Base-by-base conservation (phyloP, 148 eudicot species). In the Rhododendron mucronatum region DNA sequence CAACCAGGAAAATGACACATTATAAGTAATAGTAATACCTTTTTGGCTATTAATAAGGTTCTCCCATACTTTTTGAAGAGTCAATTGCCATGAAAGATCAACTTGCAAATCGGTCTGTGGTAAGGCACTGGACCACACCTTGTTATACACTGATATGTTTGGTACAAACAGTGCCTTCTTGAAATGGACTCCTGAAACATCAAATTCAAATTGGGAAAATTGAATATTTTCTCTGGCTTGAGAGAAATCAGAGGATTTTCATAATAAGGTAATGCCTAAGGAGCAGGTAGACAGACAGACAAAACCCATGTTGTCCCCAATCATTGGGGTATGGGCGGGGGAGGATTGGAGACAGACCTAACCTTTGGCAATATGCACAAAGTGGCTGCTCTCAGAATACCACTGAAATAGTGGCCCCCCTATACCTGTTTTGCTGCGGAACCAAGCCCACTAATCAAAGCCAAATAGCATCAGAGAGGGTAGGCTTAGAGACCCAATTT, bases 81-180 rank as follows among this genome's bases (percentile, higher is more conserved):
- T 90, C 87, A 93, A 78, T 91, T 97, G 99, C 96, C 96, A 97
- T 84, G 99, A 97, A 53, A 93, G 82, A 90, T 95, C 98, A 83
- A 95, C 98, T 89, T 90, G 91, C 61, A 90, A 78, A 84, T 93
- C 93, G 3, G 89, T 78, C 39, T 90, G 88, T 84, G 98, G 92
- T 48, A 85, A 81, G 78, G 85, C 88, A 74, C 85, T 89, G 71
- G 94, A 88, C 39, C 87, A 86, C 78, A 97, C 97, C 90, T 95
- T 95, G 94, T 94, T 85, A 86, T 95, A 95, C n/a, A 94, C 95
- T 48, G 99, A 97, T 84, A 92, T 87, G 85, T 94, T 95, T 50
- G 99, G 99, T 75, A 95, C 99, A 90, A 97, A 97, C 53, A 97
- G 91, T 23, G 98, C 98, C 91, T 95, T 93, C 89, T 92, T 88